Evolutionary conservation across 2,329 filamentous ascomycete species (phyloP).

Genomic region (Ceratocystis variospora): DNA sequence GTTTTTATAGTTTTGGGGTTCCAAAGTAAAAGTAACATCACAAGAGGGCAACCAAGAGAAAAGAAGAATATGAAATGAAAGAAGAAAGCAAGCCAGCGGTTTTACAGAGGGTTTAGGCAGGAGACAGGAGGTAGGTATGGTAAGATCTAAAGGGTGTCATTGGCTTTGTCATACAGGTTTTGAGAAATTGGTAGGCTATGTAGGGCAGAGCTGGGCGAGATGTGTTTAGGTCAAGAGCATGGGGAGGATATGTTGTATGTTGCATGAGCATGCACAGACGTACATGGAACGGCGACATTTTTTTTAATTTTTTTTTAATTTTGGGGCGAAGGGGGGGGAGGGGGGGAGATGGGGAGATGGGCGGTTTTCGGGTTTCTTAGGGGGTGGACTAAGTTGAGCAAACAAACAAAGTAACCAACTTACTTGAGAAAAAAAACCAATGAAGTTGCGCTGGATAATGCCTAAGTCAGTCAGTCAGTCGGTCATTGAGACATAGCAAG

Average conservation of each 20-base stretch:
- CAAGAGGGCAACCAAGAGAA: no score
- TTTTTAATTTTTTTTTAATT: no score
- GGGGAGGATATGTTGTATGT: not conserved
- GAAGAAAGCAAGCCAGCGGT: no score
- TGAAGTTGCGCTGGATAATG: not conserved
- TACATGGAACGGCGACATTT: slow-evolving; percentile 3
- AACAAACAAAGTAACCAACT: not conserved
- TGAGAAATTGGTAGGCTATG: not conserved
- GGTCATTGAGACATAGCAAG: not conserved
- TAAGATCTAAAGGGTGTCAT: no score
- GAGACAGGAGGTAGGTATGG: no score
- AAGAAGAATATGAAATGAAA: no score
- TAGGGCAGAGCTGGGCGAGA: not conserved
- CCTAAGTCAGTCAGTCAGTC: not conserved
- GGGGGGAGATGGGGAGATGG: not conserved
- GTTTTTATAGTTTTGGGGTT: no score
- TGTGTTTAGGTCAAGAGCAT: not conserved
- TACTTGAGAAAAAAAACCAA: not conserved
- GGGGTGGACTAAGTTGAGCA: not conserved
- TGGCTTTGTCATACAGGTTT: no score
- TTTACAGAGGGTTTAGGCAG: no score
- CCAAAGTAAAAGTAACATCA: no score
- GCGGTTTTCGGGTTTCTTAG: no score
- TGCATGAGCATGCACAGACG: slow-evolving; percentile 4
- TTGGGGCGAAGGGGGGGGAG: not conserved